Base-by-base conservation (phyloP, 805 yeast genomes). In the Kodamaea laetipori region DNA sequence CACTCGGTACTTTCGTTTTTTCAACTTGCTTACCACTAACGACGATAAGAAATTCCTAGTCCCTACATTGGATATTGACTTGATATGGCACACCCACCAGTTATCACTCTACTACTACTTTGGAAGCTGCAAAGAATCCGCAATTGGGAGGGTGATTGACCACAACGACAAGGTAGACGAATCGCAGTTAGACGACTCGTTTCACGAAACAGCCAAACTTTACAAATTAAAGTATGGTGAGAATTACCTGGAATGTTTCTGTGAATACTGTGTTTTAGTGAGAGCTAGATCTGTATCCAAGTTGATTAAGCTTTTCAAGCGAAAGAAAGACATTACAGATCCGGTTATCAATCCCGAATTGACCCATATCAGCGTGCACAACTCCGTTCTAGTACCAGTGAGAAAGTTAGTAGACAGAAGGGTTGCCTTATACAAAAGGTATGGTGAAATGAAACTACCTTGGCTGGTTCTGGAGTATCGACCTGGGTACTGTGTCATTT, bases 51-150 rank as follows among this genome's bases (percentile, higher is more conserved):
- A 33, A 10, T 47, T 41, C 45, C 35, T 51, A 11, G 58, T 59
- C 1, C 64, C 66, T 0, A 58, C 63, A 3, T 46, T 61, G 36
- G 64, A 61, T 27, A 59, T 61, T 21, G 64, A 60, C 36, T 47
- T 61, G 33, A 33, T 58, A 2, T 60, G 66, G 66, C 63, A 54
- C 41, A 60, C 66, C 4, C 64, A 61, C 42, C 61, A 56, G 30
- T 46, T 60, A 6, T 33, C 50, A 4, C 41, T 48, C 41, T 36
- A 36, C 26, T 32, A 43, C 23, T 58, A 60, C 42, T 47, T 52
- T 28, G 15, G 13, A 3, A 46, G 44, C 16, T 50, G 56, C 37
- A 25, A 17, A 10, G 12, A 6, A 0, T 27, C 49, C 10, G 45
- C 23, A 9, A 26, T 23, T 5, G 16, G 36, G 12, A 10, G 35